Evolutionary conservation across 768 basidiomycete genomes (phyloP), one percentile per base, ranked within the genome.

Genomic region (Termitomyces sp.): DNA sequence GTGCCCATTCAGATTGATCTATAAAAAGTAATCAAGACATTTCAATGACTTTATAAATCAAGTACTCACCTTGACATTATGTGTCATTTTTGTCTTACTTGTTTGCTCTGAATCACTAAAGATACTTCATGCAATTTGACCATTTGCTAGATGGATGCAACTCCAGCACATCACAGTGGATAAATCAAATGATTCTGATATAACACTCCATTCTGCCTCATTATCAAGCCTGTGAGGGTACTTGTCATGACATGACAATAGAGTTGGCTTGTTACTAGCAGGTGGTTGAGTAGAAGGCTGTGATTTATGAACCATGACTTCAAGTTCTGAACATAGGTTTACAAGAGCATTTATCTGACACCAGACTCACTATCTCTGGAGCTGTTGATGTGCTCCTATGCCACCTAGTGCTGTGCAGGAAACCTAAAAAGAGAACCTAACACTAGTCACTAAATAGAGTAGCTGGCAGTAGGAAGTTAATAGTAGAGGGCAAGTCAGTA

Each of bases 91-190:
- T 32, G 37, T 46, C 6, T 45, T 56, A 15, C 14, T 15, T 56
- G 1, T 46, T 29, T 46, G 25, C 25, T 25, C 25, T 25, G 1
- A 25, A 25, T 25, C 25, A 25, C 25, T 25, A 25, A 25, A 1
- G 43, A 46, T 9, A 36, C 55, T 34, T n/a, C 63, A 60, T 7
- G 58, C 67, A 25, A 68, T 65, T 48, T 69, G 69, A 5, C 70
- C 68, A 59, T 65, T 71, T 4, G 66, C 68, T 5, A 71, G 59
- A 15, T n/a, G 17, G 1, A 72, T 43, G 3, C 58, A 56, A 1
- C 61, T 65, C 66, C 65, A 71, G 17, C 57, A 46, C 46, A 31
- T 20, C 6, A 69, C 32, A 36, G 11, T 12, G 38, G 54, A 52
- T 34, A 50, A 40, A n/a, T 43, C 29, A 40, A 32, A 54, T 40